A percentile compares a stretch with the other conserved stretches of the same genome.
phyloP scores from a whole-genome alignment of 2,329 filamentous ascomycete genomes.

The Phaeosphaeriaceae sp. region DNA sequence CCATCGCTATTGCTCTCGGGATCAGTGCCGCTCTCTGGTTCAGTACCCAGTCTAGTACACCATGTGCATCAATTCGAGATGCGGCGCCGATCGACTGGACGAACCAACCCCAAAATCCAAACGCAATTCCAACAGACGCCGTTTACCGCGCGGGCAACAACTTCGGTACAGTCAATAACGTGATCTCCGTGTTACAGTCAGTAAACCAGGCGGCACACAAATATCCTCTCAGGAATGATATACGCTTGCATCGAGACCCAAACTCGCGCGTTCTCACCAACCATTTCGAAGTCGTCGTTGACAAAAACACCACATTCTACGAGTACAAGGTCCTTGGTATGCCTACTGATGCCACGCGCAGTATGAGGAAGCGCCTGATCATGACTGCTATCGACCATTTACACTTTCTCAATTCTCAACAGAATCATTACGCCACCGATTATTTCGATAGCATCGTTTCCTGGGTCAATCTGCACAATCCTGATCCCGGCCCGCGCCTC shows the following conservation, averaged over 20 bases:
- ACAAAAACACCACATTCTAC: neutral
- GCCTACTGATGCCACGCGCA: neutral
- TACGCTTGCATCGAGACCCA: neutral
- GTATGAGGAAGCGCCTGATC: neutral
- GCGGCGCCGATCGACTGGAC: too few species aligned
- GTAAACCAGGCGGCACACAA: too few species aligned
- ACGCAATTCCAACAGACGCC: too few species aligned
- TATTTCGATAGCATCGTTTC: conserved; percentile 5
- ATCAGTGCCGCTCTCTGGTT: too few species aligned
- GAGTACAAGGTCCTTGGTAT: neutral
- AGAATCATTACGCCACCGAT: neutral
- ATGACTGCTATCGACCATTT: neutral
- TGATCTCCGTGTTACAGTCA: neutral
- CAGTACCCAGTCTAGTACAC: too few species aligned
- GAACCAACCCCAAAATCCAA: too few species aligned
- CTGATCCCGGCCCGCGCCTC: neutral
- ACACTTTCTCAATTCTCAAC: neutral
- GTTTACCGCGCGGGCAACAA: neutral
- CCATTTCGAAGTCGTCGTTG: neutral
- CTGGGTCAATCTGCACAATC: conserved; percentile 1
- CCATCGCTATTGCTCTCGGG: too few species aligned
- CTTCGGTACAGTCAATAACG: neutral
- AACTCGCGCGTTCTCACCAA: neutral
- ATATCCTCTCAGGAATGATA: neutral
- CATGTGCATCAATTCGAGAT: too few species aligned